Percentiles rank a stretch among this genome's conserved stretches.
These are phyloP conservation scores for Chalara sp. DNA, from an alignment of 2,329 filamentous ascomycete species.

Conservation along the genomic window DNA sequence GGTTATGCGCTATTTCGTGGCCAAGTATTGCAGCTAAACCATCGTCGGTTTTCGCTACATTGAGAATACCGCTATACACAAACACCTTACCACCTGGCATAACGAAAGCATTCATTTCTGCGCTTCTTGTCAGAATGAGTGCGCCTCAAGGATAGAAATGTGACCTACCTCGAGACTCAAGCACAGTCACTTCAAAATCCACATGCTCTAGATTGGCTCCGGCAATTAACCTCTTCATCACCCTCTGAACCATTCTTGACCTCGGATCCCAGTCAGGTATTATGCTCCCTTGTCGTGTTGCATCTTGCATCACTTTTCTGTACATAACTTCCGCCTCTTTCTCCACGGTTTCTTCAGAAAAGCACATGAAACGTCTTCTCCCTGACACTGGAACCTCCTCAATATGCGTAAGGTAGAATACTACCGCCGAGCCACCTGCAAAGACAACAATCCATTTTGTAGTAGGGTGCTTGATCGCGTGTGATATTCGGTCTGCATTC, in stretches of 20 bases:
- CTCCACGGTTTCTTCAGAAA: constrained; percentile 48
- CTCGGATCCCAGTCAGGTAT: constrained; percentile 55
- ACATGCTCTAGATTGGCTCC: constrained; percentile 52
- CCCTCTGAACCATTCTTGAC: constrained; percentile 48
- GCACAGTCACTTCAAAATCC: constrained; percentile 68
- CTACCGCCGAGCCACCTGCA: constrained; percentile 30
- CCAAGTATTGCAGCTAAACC: constrained; percentile 69
- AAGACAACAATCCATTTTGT: constrained; percentile 34
- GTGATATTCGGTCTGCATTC: constrained; percentile 27
- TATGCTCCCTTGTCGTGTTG: constrained; percentile 36
- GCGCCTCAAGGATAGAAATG: too few relatives aligned
- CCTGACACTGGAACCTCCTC: constrained; percentile 69
- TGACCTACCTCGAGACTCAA: constrained; percentile 52
- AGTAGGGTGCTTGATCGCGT: constrained; percentile 28
- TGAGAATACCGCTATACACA: constrained; percentile 66
- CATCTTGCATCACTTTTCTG: constrained; percentile 46
- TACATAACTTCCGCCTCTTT: constrained; percentile 47
- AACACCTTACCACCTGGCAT: constrained; percentile 76
- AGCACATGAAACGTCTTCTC: constrained; percentile 66
- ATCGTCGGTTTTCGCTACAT: constrained; percentile 59
- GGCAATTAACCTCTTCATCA: constrained; percentile 61
- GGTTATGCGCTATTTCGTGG: constrained; percentile 74
- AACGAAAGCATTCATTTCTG: constrained; percentile 64
- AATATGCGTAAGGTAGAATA: constrained; percentile 62
- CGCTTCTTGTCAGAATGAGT: neutral